phyloP scores from a whole-genome alignment of 768 basidiomycete genomes.

The Thelephora aurantiotincta region DNA sequence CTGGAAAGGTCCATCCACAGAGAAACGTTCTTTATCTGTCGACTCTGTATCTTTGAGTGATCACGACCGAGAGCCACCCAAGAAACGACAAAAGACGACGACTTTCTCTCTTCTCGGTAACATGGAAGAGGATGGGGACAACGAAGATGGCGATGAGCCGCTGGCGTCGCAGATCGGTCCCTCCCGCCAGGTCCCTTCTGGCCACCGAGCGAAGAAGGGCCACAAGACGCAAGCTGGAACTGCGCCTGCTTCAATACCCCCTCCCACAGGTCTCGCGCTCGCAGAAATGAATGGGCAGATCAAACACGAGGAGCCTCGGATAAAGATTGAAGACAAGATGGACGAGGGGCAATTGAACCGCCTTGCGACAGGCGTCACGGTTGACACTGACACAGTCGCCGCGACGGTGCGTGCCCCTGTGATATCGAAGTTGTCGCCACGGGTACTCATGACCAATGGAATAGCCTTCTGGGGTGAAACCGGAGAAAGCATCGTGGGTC shows the following conservation, averaged over 20 bases:
- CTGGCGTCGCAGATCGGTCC: conserved; percentile 15
- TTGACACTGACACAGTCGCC: conserved; percentile 42
- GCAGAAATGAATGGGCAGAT: conserved; percentile 31
- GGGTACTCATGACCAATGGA: not conserved
- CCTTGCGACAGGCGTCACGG: conserved; percentile 67
- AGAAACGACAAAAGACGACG: not conserved
- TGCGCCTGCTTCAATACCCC: conserved; percentile 29
- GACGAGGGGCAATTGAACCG: conserved; percentile 65
- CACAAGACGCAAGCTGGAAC: conserved; percentile 49
- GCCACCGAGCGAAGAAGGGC: conserved; percentile 9
- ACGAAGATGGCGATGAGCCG: conserved; percentile 10
- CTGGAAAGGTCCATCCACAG: not conserved
- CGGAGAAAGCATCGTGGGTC: conserved; percentile 65
- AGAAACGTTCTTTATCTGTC: not conserved
- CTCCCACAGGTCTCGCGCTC: conserved; percentile 25
- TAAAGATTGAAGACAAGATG: conserved; percentile 70
- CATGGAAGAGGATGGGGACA: not conserved
- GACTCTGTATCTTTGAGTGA: not conserved
- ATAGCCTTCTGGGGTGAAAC: conserved; percentile 34
- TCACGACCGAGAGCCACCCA: not conserved
- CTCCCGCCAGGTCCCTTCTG: conserved; percentile 17
- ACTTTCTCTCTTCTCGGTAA: not conserved
- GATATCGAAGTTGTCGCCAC: not conserved
- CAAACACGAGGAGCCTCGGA: conserved; percentile 27
- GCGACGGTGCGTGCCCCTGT: conserved; percentile 14